Evolutionary conservation across 2,329 filamentous ascomycete species (phyloP).

Genomic region (Tolypocladium album): DNA sequence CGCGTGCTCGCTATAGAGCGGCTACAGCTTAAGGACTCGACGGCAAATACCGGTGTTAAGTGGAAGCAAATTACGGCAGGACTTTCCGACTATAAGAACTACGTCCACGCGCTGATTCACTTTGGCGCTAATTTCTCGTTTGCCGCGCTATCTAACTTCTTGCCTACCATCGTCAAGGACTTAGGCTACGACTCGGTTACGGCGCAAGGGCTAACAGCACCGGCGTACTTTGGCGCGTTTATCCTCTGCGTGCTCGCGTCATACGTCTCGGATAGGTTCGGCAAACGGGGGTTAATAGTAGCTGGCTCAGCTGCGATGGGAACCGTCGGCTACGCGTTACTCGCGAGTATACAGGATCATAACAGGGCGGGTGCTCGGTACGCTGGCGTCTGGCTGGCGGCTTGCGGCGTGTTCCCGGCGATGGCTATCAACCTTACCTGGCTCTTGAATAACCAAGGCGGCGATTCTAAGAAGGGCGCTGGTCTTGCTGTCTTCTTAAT

Average conservation of each 20-base stretch:
- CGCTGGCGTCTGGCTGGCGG: conserved; percentile 24
- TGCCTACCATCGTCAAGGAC: conserved; percentile 27
- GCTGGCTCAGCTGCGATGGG: conserved; percentile 11
- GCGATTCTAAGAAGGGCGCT: conserved; percentile 16
- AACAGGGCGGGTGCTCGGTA: conserved; percentile 18
- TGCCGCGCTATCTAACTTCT: conserved; percentile 26
- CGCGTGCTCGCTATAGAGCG: conserved; percentile 11
- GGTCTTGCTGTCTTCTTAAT: conserved; percentile 8
- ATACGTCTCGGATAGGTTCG: conserved; percentile 22
- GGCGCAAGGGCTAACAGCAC: conserved; percentile 29
- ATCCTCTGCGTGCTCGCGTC: conserved; percentile 19
- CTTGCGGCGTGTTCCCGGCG: conserved; percentile 16
- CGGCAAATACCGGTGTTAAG: conserved; percentile 6
- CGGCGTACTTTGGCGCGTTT: conserved; percentile 28
- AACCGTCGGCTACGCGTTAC: conserved; percentile 19
- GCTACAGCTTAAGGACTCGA: conserved; percentile 5
- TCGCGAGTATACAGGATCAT: conserved; percentile 10
- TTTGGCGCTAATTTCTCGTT: conserved; percentile 28
- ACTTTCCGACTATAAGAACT: conserved; percentile 23
- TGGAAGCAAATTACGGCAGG: conserved; percentile 22
- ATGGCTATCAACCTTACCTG: conserved; percentile 18
- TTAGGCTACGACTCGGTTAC: conserved; percentile 27
- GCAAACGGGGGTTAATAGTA: conserved; percentile 22
- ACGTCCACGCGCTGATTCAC: conserved; percentile 23
- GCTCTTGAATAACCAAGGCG: conserved; percentile 19